phyloP scores from a whole-genome alignment of 768 basidiomycete genomes.

The Trametes cubensis region DNA sequence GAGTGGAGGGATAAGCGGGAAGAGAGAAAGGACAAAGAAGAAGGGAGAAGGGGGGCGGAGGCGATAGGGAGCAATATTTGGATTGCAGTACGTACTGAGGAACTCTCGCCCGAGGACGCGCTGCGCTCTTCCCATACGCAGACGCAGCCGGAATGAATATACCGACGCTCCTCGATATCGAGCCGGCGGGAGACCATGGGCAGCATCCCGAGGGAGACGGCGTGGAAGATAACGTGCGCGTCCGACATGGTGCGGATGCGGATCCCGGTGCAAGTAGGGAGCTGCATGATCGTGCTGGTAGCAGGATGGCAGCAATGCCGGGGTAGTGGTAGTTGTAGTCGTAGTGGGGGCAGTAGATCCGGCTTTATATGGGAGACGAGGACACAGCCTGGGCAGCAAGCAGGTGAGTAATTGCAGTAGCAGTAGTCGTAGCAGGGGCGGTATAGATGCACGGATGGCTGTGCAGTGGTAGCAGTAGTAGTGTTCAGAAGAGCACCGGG shows the following conservation, averaged over 20 bases:
- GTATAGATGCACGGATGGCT: neutral
- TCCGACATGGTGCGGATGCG: constrained; percentile 67
- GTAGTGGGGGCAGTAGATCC: too few species aligned
- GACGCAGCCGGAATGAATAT: constrained; percentile 67
- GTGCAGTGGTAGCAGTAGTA: too few species aligned
- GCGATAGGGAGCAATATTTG: constrained; percentile 19
- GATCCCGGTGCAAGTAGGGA: constrained; percentile 65
- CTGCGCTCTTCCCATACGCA: constrained; percentile 87
- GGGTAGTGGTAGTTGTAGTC: too few species aligned
- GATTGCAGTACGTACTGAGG: constrained; percentile 51
- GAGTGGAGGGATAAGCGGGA: too few species aligned
- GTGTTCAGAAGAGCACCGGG: neutral
- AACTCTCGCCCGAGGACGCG: constrained; percentile 58
- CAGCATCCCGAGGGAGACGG: constrained; percentile 56
- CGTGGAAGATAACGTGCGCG: constrained; percentile 77
- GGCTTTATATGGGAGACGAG: too few species aligned
- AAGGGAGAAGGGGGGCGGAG: neutral
- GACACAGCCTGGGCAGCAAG: too few species aligned
- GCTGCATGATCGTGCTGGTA: constrained; percentile 41
- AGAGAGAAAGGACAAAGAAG: too few species aligned
- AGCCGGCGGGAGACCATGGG: constrained; percentile 73
- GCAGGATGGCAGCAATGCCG: neutral
- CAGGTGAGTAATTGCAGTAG: neutral
- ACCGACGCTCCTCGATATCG: constrained; percentile 73
- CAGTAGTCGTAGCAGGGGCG: neutral